Evolutionary conservation across 768 basidiomycete genomes (phyloP).

Genomic region (Suillus clintonianus): DNA sequence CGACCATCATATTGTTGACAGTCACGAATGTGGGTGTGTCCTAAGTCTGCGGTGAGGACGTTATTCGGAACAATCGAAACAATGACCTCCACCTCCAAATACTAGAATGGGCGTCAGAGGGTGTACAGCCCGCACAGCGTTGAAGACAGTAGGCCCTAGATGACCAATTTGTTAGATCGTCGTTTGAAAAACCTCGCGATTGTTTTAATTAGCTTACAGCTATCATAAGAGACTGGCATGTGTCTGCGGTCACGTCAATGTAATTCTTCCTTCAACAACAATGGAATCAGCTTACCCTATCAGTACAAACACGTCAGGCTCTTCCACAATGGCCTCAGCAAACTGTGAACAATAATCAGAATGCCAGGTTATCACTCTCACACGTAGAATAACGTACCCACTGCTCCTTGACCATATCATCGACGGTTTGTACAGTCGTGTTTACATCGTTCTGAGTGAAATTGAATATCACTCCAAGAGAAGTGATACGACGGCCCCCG

Average conservation of each 20-base stretch:
- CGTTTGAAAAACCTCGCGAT: background rate
- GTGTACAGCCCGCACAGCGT: slow-evolving; percentile 73
- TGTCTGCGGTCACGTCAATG: slow-evolving; percentile 50
- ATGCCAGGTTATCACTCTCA: background rate
- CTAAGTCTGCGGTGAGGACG: slow-evolving; percentile 26
- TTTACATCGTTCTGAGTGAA: slow-evolving; percentile 71
- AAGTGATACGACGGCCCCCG: slow-evolving; percentile 71
- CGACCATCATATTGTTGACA: slow-evolving; percentile 69
- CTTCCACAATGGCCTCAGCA: slow-evolving; percentile 70
- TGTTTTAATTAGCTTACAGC: slow-evolving; percentile 45
- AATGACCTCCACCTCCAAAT: slow-evolving; percentile 58
- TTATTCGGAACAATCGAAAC: background rate
- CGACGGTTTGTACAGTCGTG: slow-evolving; percentile 74
- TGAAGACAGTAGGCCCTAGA: slow-evolving; percentile 70
- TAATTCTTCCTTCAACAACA: background rate
- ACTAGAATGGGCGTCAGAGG: slow-evolving; percentile 78
- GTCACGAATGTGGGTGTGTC: slow-evolving; percentile 80
- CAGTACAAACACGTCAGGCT: slow-evolving; percentile 82
- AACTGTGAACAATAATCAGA: slow-evolving; percentile 49
- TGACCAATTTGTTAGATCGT: background rate
- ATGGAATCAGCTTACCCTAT: slow-evolving; percentile 48
- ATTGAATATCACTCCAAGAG: slow-evolving; percentile 78
- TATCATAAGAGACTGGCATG: slow-evolving; percentile 76
- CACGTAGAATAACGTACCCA: slow-evolving; percentile 51
- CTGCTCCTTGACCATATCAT: slow-evolving; percentile 72